Evolutionary conservation across 2,329 filamentous ascomycete genomes (phyloP), one percentile per base, ranked within the genome.

Genomic region (Purpureocillium lavendulum): DNA sequence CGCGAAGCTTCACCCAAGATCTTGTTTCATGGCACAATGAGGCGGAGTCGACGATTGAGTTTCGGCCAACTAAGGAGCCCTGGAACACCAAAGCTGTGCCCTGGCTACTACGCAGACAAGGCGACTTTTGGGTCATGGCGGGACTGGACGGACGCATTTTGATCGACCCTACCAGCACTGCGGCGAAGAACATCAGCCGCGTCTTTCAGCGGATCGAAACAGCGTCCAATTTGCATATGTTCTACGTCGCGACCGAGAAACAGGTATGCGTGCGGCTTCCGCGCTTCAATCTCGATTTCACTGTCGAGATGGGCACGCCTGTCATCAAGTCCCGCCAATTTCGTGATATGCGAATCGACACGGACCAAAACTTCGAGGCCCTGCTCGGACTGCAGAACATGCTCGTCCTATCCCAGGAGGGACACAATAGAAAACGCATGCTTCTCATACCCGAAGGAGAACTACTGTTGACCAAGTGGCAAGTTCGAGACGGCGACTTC

Each of bases 361-460:
- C 43, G 0, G 21, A 61, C 10, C 75, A 77, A 45, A 49, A 51
- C 2, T 49, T 76, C 2, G 68, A 61, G 0, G 66, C 71, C 0
- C 53, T 78, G 4, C 48, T 68, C 26, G 75, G 76, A 0, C 57
- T 80, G 1, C 21, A 47, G 2, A 71, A 59, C 49, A 73, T 67
- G 42, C 57, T 80, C 1, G 57, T 78, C 2, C 51, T 80, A n/a
- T 3, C 41, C 40, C 2, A 34, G 47, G 2, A n/a, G n/a, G 45
- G 57, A 10, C 18, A 41, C 44, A 17, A 30, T 56, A 5, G 5
- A 5, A 10, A 26, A 6, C 62, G 65, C 2, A 47, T 62, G 7
- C 45, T 66, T 11, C 54, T 66, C 30, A 56, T 69, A 26, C 60
- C 57, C 0, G 47, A 60, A 46, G 71, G 58, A 26, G 21, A 26